Conservation (phyloP, 495 filamentous ascomycete genomes). For the Chaetomium fimeti region DNA sequence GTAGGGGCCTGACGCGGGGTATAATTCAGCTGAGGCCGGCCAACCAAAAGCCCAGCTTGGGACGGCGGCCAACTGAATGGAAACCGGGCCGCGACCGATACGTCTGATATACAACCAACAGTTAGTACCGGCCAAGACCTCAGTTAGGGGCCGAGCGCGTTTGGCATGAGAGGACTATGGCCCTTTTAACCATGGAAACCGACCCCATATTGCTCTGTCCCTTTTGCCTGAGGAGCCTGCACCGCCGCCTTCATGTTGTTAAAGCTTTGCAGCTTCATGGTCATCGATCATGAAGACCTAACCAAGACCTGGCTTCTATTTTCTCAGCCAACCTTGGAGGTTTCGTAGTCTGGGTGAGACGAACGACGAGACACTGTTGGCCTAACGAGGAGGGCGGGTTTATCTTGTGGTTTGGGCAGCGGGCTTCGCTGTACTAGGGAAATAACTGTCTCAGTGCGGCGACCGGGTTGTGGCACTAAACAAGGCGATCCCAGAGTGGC, state of each 20-base stretch:
- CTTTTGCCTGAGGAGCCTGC: background rate
- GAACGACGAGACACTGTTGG: background rate
- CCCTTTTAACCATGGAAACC: background rate
- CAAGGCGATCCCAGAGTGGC: background rate
- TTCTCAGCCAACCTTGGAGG: background rate
- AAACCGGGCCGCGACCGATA: background rate
- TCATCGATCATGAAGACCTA: background rate
- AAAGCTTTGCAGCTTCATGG: slow-evolving; percentile 1
- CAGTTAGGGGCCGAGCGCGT: no score
- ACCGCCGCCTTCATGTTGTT: background rate
- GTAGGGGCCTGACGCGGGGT: background rate
- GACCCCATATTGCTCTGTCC: background rate
- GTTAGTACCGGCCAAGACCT: background rate
- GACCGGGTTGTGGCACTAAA: no score
- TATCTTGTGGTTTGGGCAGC: background rate
- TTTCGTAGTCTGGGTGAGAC: background rate
- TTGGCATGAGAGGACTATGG: background rate
- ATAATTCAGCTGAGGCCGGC: background rate
- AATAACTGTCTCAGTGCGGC: background rate
- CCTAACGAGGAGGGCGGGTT: background rate
- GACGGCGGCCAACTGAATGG: no score
- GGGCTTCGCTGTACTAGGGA: background rate
- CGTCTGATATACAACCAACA: background rate
- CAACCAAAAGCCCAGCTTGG: no score
- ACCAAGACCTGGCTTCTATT: background rate